phyloP scores from a whole-genome alignment of 2,329 filamentous ascomycete species.

The Alternaria metachromatica region DNA sequence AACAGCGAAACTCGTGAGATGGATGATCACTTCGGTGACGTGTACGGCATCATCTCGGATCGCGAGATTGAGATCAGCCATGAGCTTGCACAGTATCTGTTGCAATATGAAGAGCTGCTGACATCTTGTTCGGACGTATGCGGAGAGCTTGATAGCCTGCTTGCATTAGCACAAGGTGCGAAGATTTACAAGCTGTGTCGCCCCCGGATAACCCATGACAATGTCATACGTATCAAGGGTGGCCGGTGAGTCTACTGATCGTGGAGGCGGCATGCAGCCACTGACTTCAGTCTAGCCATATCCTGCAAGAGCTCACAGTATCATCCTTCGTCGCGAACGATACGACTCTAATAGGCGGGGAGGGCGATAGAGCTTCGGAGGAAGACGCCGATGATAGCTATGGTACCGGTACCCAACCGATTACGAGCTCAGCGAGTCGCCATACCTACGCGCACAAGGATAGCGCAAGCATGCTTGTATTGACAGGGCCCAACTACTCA shows the following conservation, averaged over 20 bases:
- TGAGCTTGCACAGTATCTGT: conserved; percentile 71
- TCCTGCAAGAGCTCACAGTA: conserved; percentile 84
- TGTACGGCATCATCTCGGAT: conserved; percentile 87
- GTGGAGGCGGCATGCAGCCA: neutral
- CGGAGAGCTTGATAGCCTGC: conserved; percentile 84
- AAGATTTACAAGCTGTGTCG: conserved; percentile 72
- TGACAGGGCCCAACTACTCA: conserved; percentile 96
- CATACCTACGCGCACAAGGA: conserved; percentile 19
- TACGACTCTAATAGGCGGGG: conserved; percentile 71
- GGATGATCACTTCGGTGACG: conserved; percentile 81
- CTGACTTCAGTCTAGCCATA: conserved; percentile 61
- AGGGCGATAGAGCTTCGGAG: conserved; percentile 18
- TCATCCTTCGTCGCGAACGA: conserved; percentile 84
- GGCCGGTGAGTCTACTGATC: conserved; percentile 63
- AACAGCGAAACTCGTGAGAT: conserved; percentile 80
- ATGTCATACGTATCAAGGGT: conserved; percentile 74
- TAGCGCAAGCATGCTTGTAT: conserved; percentile 72
- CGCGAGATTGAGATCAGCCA: conserved; percentile 90
- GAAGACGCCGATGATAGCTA: neutral
- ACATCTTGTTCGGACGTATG: conserved; percentile 76
- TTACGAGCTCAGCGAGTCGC: conserved; percentile 7
- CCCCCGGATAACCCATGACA: conserved; percentile 73
- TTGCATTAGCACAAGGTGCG: conserved; percentile 81
- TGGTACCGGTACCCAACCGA: neutral
- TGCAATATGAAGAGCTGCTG: conserved; percentile 72